Base-by-base conservation (phyloP, 2,329 filamentous ascomycete species). In the Colletotrichum eleusines region DNA sequence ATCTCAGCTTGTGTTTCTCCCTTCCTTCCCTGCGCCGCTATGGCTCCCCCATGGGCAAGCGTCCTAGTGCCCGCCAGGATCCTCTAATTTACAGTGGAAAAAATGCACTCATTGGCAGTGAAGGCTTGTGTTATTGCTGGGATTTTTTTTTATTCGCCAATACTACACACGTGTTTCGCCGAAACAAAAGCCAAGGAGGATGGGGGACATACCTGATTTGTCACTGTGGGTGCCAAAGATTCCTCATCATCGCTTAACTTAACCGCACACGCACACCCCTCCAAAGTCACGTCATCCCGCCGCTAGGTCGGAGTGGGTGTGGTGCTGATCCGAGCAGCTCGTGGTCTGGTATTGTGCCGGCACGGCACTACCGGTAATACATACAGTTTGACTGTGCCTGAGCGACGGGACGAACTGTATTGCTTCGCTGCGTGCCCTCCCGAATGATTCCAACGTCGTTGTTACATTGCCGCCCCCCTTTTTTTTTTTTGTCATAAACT, bases 301-400 rank as follows among this genome's bases (percentile, higher is more conserved):
- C 64, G 68, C 64, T 68, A 67, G 51, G 28, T n/a, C 48, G 6
- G 23, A 57, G 46, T 65, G 59, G 57, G 68, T 53, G 64, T 63
- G 58, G 62, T 44, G 50, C 42, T 23, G 16, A 40, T 51, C 38
- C n/a, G 53, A 7, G 20, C 18, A n/a, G n/a, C n/a, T 5, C 11
- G 20, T 23, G 26, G 42, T 23, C 40, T 48, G 18, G 6, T 50
- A 18, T 48, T 26, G 12, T 48, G n/a, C 46, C 23, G 46, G 46
- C 46, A 26, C 23, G 23, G 12, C 31, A 38, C 42, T 20, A n/a
- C n/a, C n/a, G n/a, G n/a, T n/a, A n/a, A n/a, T n/a, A n/a, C n/a
- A 33, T 16, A n/a, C 35, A 33, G 31, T 33, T 33, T 7, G n/a
- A 18, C 42, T 9, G 44, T 18, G 58, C 42, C 28, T n/a, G 42